Evolutionary conservation across 495 filamentous ascomycete species (phyloP).

Genomic region (Penicillium egyptiacum): DNA sequence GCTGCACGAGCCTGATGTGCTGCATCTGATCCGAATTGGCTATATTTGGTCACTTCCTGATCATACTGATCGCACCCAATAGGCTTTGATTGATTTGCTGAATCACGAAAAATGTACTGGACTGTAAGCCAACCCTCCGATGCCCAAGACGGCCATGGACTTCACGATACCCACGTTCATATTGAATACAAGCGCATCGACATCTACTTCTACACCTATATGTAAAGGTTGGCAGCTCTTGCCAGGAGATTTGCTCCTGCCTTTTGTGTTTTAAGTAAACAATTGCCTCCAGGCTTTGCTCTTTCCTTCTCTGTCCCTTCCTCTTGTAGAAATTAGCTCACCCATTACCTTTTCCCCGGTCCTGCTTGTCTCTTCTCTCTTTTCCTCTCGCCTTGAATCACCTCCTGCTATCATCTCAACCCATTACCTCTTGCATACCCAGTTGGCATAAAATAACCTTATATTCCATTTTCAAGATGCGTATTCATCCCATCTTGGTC

Average conservation of each 20-base stretch:
- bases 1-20: neutral
- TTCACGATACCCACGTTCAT: slow-evolving; percentile 33
- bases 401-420: slow-evolving; percentile 6
- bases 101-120: neutral
- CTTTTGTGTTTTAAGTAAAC: neutral
- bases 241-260: neutral
- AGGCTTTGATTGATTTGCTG: neutral
- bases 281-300: slow-evolving; percentile 1
- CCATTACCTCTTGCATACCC: slow-evolving; percentile 14
- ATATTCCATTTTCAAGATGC: slow-evolving; percentile 31
- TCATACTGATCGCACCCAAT: neutral
- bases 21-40: neutral
- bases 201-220: neutral
- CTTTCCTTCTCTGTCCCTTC: slow-evolving; percentile 12
- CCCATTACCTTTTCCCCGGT: neutral
- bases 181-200: slow-evolving; percentile 12
- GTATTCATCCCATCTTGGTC: slow-evolving; percentile 16
- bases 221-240: neutral
- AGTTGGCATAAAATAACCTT: slow-evolving; percentile 26
- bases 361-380: slow-evolving; percentile 2
- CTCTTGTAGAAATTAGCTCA: slow-evolving; percentile 3
- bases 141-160: slow-evolving; percentile 11
- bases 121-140: neutral
- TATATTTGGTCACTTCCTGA: neutral
- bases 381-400: slow-evolving; percentile 4